Base-by-base conservation (phyloP, 345 rosid species). In the Eucalyptus rudis region DNA sequence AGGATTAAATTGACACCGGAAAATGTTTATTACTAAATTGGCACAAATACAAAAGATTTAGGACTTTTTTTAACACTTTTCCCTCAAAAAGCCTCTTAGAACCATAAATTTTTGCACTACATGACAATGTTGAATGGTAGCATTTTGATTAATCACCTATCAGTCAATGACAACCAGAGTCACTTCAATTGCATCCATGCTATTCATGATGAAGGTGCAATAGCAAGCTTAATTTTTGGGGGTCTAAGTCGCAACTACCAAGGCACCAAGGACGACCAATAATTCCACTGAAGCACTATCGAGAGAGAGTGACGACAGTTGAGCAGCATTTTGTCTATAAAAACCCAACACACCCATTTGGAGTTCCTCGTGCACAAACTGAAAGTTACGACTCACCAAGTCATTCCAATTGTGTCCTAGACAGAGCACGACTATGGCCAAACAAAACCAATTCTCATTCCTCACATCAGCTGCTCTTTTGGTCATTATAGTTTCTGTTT, bases 371-470 rank as follows among this genome's bases (percentile, higher is more conserved):
- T 10, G 14, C 81, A 17, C 45, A 71, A 71, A 94, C 16, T 90
- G 92, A 90, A 94, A 92, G 90, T 79, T 88, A 36, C 43, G 86
- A 14, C 10, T 71, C 49, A 40, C 81, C 20, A 71, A 36, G 25
- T 71, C 81, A 4, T 0, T 71, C 81, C 81, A 33, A 71, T 71
- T 17, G 81, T 17, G 25, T 71, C 25, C 8, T 17, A 0, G 81
- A 71, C 45, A 33, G 5, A 71, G 2, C 81, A 36, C 45, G 13
- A 10, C 81, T 17, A 36, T 71, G 81, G 81, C 4, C 0, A 71
- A 71, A 71, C 25, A 19, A 71, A 36, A 71, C 44, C 45, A 33
- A 33, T 20, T 71, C 81, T 71, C 81, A 36, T 19, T 71, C 81
- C 81, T 71, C 0, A 0, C 80, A 36, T 33, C 0, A 71, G 45